Percentiles rank a stretch among this genome's conserved stretches.
Evolutionary conservation across 768 basidiomycete species (phyloP).

Genomic region (Ephemerocybe angulata): DNA sequence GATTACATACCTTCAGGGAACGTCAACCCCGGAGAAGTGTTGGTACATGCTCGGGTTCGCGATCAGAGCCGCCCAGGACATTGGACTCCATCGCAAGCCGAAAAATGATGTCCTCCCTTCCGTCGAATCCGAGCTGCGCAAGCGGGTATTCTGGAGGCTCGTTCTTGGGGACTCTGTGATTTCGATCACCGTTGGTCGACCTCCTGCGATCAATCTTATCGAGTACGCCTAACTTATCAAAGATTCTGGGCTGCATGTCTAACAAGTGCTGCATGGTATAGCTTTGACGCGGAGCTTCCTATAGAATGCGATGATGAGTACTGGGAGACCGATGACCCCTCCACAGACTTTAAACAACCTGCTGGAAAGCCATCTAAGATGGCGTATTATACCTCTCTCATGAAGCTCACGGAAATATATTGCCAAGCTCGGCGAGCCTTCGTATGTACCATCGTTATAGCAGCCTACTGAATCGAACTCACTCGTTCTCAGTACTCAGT

Average conservation of each 20-base stretch:
- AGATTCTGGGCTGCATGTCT: not conserved
- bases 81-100: conserved; percentile 49
- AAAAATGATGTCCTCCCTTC: conserved; percentile 26
- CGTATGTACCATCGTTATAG: conserved; percentile 25
- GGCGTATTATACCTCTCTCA: conserved; percentile 41
- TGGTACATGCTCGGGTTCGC: conserved; percentile 57
- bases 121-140: conserved; percentile 59
- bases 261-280: conserved; percentile 21
- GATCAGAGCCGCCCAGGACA: conserved; percentile 56
- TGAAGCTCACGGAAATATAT: conserved; percentile 50
- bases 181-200: conserved; percentile 49
- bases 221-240: conserved; percentile 43
- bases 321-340: conserved; percentile 46
- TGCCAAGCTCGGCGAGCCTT: conserved; percentile 50
- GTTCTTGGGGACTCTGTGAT: conserved; percentile 15
- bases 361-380: conserved; percentile 41
- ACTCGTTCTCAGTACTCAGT: conserved; percentile 51
- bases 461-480: too few relatives aligned
- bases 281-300: conserved; percentile 60
- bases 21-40: conserved; percentile 41
- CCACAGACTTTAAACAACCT: conserved; percentile 51
- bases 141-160: conserved; percentile 46
- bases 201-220: conserved; percentile 53
- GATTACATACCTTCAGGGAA: conserved; percentile 39
- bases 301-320: conserved; percentile 67